These are phyloP conservation scores for Cordyceps cicadae DNA, from an alignment of 2,329 filamentous ascomycete species.

Conservation along the genomic window DNA sequence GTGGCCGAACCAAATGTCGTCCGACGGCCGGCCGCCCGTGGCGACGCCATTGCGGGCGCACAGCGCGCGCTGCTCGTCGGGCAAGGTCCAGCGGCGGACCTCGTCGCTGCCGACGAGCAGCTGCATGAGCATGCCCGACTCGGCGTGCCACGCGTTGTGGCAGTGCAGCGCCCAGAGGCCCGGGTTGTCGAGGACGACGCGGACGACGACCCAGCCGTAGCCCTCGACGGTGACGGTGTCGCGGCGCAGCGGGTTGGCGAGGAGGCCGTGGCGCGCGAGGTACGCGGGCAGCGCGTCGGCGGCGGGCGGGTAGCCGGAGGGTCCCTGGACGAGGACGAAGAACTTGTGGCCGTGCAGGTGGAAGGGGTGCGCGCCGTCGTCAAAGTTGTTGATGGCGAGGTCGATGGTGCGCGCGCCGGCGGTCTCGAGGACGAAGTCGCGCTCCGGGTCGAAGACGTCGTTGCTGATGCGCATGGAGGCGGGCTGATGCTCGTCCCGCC, in stretches of 20 bases:
- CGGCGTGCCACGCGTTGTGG: constrained; percentile 50
- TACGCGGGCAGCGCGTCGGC: constrained; percentile 18
- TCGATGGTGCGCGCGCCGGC: constrained; percentile 45
- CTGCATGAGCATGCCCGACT: constrained; percentile 53
- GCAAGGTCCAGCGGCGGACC: constrained; percentile 20
- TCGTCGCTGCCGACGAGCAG: constrained; percentile 31
- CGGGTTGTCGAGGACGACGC: constrained; percentile 49
- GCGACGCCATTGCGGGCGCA: constrained; percentile 23
- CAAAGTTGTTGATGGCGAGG: constrained; percentile 51
- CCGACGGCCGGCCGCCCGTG: constrained; percentile 26
- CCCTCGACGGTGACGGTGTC: constrained; percentile 43
- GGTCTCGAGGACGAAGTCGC: constrained; percentile 40
- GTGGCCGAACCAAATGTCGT: constrained; percentile 29
- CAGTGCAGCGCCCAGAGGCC: constrained; percentile 53
- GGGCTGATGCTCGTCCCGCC: not conserved
- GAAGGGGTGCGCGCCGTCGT: constrained; percentile 37
- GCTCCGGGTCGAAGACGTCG: constrained; percentile 20
- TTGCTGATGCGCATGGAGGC: constrained; percentile 21
- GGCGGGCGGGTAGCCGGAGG: constrained; percentile 27
- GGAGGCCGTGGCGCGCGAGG: constrained; percentile 17
- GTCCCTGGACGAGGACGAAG: constrained; percentile 33
- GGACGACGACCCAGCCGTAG: constrained; percentile 46
- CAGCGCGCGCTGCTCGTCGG: constrained; percentile 18
- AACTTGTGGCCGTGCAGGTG: constrained; percentile 56
- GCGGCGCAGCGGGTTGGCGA: constrained; percentile 27